phyloP scores from a whole-genome alignment of 345 rosid species.

The Viola odorata region DNA sequence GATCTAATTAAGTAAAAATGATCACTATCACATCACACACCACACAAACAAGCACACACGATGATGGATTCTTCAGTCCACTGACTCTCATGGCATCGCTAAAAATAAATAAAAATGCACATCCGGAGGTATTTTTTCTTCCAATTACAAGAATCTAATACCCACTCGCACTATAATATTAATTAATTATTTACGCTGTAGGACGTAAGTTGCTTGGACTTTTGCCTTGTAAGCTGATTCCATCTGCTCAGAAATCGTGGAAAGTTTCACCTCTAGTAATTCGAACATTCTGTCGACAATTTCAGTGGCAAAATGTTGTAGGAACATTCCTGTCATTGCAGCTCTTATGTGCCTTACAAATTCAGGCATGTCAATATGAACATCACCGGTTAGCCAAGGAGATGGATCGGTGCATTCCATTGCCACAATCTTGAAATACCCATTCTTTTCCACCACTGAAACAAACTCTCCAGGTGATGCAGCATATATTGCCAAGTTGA shows the following conservation, averaged over 20 bases:
- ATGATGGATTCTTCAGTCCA: too few species aligned
- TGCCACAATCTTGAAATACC: constrained; percentile 32
- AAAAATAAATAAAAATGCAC: too few species aligned
- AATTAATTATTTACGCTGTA: constrained; percentile 10
- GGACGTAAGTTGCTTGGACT: constrained; percentile 20
- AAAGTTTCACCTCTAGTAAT: constrained; percentile 23
- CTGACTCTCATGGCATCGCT: too few species aligned
- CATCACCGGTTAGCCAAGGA: constrained; percentile 28
- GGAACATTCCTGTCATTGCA: constrained; percentile 46
- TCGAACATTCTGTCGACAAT: constrained; percentile 28
- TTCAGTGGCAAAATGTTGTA: constrained; percentile 20
- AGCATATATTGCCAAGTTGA: constrained; percentile 48
- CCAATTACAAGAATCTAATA: too few species aligned
- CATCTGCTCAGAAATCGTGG: constrained; percentile 24
- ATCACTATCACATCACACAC: too few species aligned
- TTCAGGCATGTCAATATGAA: constrained; percentile 27
- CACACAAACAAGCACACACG: too few species aligned
- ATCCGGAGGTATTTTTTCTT: too few species aligned
- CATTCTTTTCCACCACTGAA: constrained; percentile 25
- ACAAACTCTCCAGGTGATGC: constrained; percentile 41
- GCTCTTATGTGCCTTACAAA: constrained; percentile 42
- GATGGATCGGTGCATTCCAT: constrained; percentile 39
- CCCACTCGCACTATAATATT: too few species aligned
- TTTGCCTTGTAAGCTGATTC: constrained; percentile 35
- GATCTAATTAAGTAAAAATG: too few species aligned